These are phyloP conservation scores for Kluyveromyces starmeri DNA, from an alignment of 805 yeast genomes.

Conservation along the genomic window DNA sequence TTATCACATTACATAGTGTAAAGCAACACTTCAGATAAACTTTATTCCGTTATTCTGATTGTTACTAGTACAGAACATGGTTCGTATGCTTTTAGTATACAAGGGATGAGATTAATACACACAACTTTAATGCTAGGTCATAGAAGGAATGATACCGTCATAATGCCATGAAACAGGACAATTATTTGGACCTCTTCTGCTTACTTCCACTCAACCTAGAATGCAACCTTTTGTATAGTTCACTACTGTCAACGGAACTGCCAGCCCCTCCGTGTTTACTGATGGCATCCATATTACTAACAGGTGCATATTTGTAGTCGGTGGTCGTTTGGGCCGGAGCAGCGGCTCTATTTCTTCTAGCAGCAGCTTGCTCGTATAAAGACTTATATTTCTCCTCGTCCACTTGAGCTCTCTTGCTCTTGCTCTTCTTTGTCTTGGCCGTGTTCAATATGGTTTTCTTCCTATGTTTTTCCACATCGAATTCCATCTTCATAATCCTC, in stretches of 20 bases:
- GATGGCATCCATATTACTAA: conserved; percentile 42
- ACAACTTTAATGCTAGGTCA: no score
- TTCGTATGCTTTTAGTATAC: no score
- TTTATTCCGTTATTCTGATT: no score
- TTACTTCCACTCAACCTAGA: conserved; percentile 23
- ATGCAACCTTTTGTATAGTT: conserved; percentile 72
- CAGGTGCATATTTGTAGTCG: conserved; percentile 87
- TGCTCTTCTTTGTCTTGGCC: conserved; percentile 28
- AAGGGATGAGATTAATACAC: no score
- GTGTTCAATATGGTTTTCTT: conserved; percentile 28
- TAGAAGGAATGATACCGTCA: no score
- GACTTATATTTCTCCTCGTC: conserved; percentile 20
- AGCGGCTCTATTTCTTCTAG: conserved; percentile 87
- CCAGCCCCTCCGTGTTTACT: conserved; percentile 41
- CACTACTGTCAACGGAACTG: conserved; percentile 51
- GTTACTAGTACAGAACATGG: no score
- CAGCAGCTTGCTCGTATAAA: conserved; percentile 82
- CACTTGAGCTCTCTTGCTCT: conserved; percentile 16
- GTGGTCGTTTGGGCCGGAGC: conserved; percentile 87
- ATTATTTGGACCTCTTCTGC: background rate
- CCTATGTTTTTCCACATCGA: conserved; percentile 48
- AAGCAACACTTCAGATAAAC: conserved; percentile 4
- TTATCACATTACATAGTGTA: conserved; percentile 3
- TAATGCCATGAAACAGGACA: no score
- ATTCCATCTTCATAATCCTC: conserved; percentile 57